Base-by-base conservation (phyloP, 371 early-diverging fungal species). In the Smittium mucronatum region DNA sequence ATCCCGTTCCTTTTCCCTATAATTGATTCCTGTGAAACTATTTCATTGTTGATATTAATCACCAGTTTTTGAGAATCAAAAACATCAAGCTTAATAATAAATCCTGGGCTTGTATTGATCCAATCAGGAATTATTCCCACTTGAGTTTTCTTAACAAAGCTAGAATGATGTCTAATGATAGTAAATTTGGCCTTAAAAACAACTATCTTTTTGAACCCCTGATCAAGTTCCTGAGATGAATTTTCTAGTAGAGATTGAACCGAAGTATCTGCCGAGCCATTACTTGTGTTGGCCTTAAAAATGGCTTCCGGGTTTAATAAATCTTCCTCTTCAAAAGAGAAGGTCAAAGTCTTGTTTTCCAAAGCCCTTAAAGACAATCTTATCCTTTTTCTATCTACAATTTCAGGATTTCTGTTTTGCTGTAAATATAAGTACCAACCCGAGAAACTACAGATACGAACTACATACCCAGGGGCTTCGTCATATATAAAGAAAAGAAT, bases 401-500 rank as follows among this genome's bases (percentile, higher is more conserved):
- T 76, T 36, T 74, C 76, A 0, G 77, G 73, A 47, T 80, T 76
- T 59, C 74, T 69, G 64, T 86, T 86, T 70, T 82, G 82, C 63
- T 75, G 70, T 32, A 86, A 69, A 57, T 81, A 86, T 47, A 80
- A 63, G 31, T 71, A 75, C 70, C 84, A 68, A 34, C 83, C 85
- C 29, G 71, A 72, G 68, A 82, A 81, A 29, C 79, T 74, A 36
- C 76, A 74, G 0, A 86, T 71, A 1, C 78, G 75, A 8, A 82
- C 77, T 1, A 86, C 77, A 1, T 75, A 75, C 16, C 57, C 63
- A 35, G 83, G 81, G 21, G 80, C 81, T 57, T 86, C 86, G 70
- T 86, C 86, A 73, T 86, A 86, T 1, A 83, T 78, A 71, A 86
- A 80, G 34, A 83, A 84, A 32, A 86, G 80, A 31, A 78, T 81